Evolutionary conservation across 495 filamentous ascomycete genomes (phyloP).

Genomic region (Tuber microsphaerosporum): DNA sequence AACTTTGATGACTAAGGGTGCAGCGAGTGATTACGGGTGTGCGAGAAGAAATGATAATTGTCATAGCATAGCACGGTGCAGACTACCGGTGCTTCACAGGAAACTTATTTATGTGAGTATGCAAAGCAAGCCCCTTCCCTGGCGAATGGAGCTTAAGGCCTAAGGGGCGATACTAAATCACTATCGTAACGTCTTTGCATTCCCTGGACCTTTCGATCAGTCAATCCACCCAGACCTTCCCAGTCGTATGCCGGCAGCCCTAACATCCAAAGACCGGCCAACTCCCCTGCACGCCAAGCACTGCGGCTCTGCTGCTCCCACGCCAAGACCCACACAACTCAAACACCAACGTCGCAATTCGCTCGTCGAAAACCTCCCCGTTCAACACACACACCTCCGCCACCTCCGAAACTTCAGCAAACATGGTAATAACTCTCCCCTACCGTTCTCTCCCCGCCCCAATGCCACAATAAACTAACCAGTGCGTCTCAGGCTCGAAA

Average conservation of each 20-base stretch:
- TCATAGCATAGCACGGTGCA: no score
- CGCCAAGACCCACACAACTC: neutral
- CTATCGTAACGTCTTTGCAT: neutral
- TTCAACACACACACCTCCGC: neutral
- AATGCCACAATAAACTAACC: neutral
- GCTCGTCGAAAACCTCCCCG: neutral
- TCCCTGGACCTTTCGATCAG: neutral
- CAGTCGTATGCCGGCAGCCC: no score
- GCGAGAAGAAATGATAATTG: no score
- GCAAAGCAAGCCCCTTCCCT: neutral
- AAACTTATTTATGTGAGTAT: no score
- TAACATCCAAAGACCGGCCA: no score
- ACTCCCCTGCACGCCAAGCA: neutral
- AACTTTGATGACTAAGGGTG: neutral
- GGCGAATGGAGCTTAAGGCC: neutral
- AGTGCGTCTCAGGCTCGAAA: constrained; percentile 48
- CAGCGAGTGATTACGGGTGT: neutral
- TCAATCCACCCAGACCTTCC: neutral
- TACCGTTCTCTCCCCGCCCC: neutral
- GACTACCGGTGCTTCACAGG: no score
- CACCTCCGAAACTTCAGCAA: neutral
- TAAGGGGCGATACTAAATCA: neutral
- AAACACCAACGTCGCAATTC: neutral
- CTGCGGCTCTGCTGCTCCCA: neutral
- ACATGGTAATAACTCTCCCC: neutral